Base-by-base conservation (phyloP, 2,329 filamentous ascomycete genomes). In the Penicillium sp. region DNA sequence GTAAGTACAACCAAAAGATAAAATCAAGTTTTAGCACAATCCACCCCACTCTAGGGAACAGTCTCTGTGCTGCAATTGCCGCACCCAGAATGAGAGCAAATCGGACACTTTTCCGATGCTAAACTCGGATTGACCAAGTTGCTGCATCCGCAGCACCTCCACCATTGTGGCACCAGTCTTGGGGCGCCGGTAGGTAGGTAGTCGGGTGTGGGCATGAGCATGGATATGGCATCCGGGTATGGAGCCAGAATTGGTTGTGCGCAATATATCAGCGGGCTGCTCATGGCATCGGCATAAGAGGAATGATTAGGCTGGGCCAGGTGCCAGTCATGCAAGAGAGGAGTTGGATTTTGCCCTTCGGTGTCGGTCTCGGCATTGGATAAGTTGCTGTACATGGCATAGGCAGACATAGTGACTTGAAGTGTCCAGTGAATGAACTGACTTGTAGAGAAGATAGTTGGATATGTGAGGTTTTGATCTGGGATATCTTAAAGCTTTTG, bases 141-240 rank as follows among this genome's bases (percentile, higher is more conserved):
- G 0, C 18, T 2, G 40, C 68, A 72, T 2, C 7, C 0, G 40
- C 63, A 69, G 60, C 70, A 72, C 0, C 13, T 32, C 69, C 68
- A 69, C 60, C 62, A 66, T 11, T 55, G 51, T 6, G 26, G 18
- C 31, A 47, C 57, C 53, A 60, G 16, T 31, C 56, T 31, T 26
- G 46, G 53, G 9, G 46, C 18, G 2, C 53, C 39, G 5, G 46
- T 55, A 43, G 32, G 43, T 13, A 45, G 43, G 18, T 22, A 29
- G 10, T n/a, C 52, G 24, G 14, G 5, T 1, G 20, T 11, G 11
- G 48, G 32, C 3, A 37, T 14, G 24, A 55, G 26, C 3, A 7
- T 8, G 9, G 22, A 14, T 16, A 39, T 35, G 22, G 34, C 46
- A 37, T 53, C 20, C 5, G 16, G 13, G 22, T 31, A 37, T 3